Base-by-base conservation (phyloP, 2,329 filamentous ascomycete genomes). In the Epichloe sibirici region DNA sequence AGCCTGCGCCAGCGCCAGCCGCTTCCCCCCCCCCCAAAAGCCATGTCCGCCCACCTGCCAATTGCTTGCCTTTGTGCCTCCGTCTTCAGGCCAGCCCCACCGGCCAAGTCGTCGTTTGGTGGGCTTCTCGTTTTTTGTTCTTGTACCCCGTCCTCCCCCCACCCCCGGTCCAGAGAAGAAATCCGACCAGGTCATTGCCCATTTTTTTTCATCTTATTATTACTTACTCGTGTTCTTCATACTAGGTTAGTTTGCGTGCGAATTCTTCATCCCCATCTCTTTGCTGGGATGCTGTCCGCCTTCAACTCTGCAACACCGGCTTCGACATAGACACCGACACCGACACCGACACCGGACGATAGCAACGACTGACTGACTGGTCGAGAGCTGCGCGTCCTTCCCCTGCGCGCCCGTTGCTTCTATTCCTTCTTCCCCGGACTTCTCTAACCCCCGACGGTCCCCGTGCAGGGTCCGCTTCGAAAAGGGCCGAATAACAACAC, bases 401-500 rank as follows among this genome's bases (percentile, higher is more conserved):
- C 37, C 15, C 38, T 40, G 28, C 45, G 6, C 15, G 17, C 13
- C 51, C 52, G 35, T 34, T 43, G 52, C 49, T 54, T 42, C 45
- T 45, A 45, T 45, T 52, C 21, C 48, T 37, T 15, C 49, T 50
- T 48, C 56, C 55, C 56, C 56, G 49, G 56, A 57, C 52, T 56
- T 53, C 38, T 17, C 23, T 34, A 44, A 34, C 39, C 48, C 51
- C 37, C 40, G 42, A 51, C 49, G 21, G 34, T 56, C 62, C 63
- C 63, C 64, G 63, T 64, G 61, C 62, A 61, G 61, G 63, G 59
- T 63, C 56, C 61, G 62, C 62, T 58, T 59, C 57, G 58, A 66
- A 66, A 67, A 67, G 65, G 65, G 63, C 65, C 65, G 65, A 67
- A 67, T 67, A 66, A 62, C 61, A 60, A 21, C 17, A 21, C 59